Evolutionary conservation across 805 yeast genomes (phyloP), one percentile per base, ranked within the genome.

Genomic region (Myxozyma mucilagina): DNA sequence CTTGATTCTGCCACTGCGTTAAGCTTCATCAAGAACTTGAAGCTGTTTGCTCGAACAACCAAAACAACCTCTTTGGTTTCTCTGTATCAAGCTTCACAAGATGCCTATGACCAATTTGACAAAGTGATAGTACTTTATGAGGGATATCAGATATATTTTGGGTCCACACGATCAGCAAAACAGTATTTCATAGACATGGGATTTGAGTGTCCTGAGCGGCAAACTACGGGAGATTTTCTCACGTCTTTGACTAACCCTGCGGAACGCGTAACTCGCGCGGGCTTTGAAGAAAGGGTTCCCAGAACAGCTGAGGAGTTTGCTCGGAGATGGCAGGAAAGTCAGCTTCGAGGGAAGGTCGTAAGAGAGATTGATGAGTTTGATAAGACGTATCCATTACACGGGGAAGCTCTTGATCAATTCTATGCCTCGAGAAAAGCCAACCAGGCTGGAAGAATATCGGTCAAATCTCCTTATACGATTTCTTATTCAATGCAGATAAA

Each of bases 1-100:
- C 80, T 85, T 68, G 89, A 85, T 75, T 77, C 89, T 9, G 87
- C 89, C 34, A 84, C 88, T 50, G 89, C 89, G 36, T 76, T 83
- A 69, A 87, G 84, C 69, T 85, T 85, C 68, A 78, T 83, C 61
- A 76, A 80, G 66, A 84, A 86, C 29, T 76, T 85, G 67, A 84
- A 82, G 70, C 76, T 84, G 1, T 78, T 84, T 2, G 84, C 87
- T 14, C 68, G 62, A 14, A 73, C 84, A 38, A 69, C 77, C 47
- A 77, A 79, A 13, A 76, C 79, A 14, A 78, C 87, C 57, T 83
- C 87, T 10, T 73, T 85, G 57, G 81, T 86, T 60, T 86, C 89
- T 41, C 83, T 86, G 47, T 82, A 83, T 68, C 86, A 82, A 70
- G 80, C 84, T 65, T 77, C 83, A 14, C 83, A 82, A 70, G 80